Base-by-base conservation (phyloP, 1,284 basidiomycete species). In the Sporisorium exsertum region DNA sequence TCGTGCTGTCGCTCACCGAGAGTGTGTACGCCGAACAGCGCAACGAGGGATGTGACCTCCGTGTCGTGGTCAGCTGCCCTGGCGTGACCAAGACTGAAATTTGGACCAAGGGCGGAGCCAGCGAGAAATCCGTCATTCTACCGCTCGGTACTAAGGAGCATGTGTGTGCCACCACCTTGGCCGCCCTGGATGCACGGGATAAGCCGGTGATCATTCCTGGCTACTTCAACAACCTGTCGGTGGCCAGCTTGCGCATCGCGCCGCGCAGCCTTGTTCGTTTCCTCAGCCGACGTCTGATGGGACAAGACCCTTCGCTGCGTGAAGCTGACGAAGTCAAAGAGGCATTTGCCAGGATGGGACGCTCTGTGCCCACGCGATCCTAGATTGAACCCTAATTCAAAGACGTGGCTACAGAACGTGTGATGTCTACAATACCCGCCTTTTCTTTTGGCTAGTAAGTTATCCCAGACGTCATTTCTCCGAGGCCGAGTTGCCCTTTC, bases 201-300 rank as follows among this genome's bases (percentile, higher is more conserved):
- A 64, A 63, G 51, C 52, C 71, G 10, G 16, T 70, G 18, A 71
- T 73, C 66, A 58, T 73, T 20, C 71, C 71, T 26, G 71, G 71
- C 49, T 64, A 69, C 33, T 57, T 72, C 24, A 69, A 72, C 33
- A 72, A 68, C n/a, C 5, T 72, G 6, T 40, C 47, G 29, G 29
- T 52, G 5, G 58, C 57, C 45, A 62, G 58, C 45, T 42, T 66
- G 49, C 70, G 70, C 26, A 3, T 72, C 3, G 64, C 58, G n/a
- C 70, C 70, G 2, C 52, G 66, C 16, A 58, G 51, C 24, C 52
- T 68, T 8, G 52, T 68, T 32, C 64, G 70, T 22, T 69, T 62
- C 51, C 46, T 72, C 46, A 54, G 26, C 24, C 50, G 62, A 26
- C 50, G 62, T n/a, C 37, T 60, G n/a, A 70, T 70, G 67, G 67